Evolutionary conservation across 257 asterid species (phyloP).

Genomic region (Galeopsis tetrahit): DNA sequence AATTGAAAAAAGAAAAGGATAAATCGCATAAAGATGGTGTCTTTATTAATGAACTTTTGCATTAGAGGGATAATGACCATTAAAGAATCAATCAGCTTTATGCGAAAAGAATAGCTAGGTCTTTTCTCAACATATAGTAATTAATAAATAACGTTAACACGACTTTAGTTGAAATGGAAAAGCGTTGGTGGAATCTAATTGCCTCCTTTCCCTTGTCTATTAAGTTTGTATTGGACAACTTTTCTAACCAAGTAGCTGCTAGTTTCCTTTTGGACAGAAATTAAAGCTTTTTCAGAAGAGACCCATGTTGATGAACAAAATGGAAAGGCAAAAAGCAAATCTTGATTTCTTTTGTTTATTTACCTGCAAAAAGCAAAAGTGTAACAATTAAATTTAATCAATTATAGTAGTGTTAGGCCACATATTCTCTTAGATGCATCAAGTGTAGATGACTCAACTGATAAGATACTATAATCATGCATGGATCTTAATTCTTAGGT

Average conservation of each 20-base stretch:
- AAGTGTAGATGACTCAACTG: neutral
- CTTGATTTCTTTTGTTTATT: conserved; percentile 44
- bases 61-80: conserved; percentile 10
- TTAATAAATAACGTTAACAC: neutral
- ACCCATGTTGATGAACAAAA: conserved; percentile 35
- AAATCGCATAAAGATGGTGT: conserved; percentile 16
- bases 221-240: conserved; percentile 28
- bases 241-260: conserved; percentile 26
- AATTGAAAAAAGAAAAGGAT: neutral
- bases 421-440: neutral
- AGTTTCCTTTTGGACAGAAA: conserved; percentile 27
- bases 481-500: neutral
- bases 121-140: conserved; percentile 17
- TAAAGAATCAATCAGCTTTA: conserved; percentile 20
- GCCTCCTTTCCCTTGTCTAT: conserved; percentile 24
- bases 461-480: neutral
- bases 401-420: neutral
- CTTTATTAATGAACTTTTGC: neutral
- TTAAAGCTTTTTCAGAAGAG: conserved; percentile 32
- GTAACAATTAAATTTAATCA: conserved; percentile 25
- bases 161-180: conserved; percentile 23
- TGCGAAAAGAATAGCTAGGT: conserved; percentile 18
- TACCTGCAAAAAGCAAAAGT: conserved; percentile 62
- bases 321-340: conserved; percentile 36
- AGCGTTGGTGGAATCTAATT: conserved; percentile 28